phyloP scores from a whole-genome alignment of 495 filamentous ascomycete species.

The Daldinia concentrica region DNA sequence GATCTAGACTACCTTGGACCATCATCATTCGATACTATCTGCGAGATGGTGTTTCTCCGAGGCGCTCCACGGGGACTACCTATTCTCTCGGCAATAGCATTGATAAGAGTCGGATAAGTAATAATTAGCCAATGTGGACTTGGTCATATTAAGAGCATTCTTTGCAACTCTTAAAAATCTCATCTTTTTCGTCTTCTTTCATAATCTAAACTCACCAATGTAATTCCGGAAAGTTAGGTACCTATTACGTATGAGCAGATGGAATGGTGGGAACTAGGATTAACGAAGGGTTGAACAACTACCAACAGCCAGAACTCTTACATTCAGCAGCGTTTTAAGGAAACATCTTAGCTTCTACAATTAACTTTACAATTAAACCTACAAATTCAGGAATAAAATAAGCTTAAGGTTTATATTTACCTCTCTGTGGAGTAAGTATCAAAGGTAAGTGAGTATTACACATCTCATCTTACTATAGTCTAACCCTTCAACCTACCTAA shows the following conservation, averaged over 20 bases:
- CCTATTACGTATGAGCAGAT: slow-evolving; percentile 18
- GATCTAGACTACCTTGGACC: background rate
- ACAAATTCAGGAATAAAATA: background rate
- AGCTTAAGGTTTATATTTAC: background rate
- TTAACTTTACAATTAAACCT: background rate
- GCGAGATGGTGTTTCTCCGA: slow-evolving; percentile 26
- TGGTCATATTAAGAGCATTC: background rate
- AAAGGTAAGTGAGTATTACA: background rate
- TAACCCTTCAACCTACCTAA: background rate
- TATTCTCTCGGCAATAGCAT: background rate
- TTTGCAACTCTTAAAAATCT: background rate
- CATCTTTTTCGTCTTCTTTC: background rate
- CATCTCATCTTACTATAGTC: background rate
- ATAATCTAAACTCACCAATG: background rate
- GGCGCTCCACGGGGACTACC: slow-evolving; percentile 22
- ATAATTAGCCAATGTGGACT: background rate
- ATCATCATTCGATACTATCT: slow-evolving; percentile 13
- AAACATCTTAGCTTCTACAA: background rate
- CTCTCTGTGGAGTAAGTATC: background rate
- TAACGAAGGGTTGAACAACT: background rate
- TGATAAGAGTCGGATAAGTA: background rate
- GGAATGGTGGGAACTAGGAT: background rate
- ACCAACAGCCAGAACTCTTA: background rate
- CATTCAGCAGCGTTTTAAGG: background rate
- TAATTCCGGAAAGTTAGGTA: background rate